A percentile compares a stretch with the other conserved stretches of the same genome.
Evolutionary conservation across 2,329 filamentous ascomycete species (phyloP).

Genomic region (Biscogniauxia marginata): DNA sequence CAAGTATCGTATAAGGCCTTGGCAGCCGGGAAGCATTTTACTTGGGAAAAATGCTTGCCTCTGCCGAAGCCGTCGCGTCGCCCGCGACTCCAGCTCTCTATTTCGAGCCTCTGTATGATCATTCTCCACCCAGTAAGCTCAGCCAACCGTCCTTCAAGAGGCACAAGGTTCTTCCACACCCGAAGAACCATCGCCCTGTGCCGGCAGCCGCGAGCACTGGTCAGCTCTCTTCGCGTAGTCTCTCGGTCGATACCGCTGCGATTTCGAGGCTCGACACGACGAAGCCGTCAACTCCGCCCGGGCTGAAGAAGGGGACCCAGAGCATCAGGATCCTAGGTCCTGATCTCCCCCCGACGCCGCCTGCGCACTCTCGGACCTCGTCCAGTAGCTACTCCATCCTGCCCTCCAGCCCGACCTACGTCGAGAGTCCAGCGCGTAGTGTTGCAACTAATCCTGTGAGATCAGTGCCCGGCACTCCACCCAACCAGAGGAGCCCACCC

Average conservation of each 20-base stretch:
- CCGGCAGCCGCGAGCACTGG: slow-evolving; percentile 7
- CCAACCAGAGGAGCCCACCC: slow-evolving; percentile 65
- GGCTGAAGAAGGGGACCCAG: slow-evolving; percentile 42
- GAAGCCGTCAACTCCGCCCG: slow-evolving; percentile 39
- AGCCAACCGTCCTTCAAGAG: slow-evolving; percentile 35
- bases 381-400: slow-evolving; percentile 49
- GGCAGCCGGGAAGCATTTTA: slow-evolving; percentile 11
- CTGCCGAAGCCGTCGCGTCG: slow-evolving; percentile 28
- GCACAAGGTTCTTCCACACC: slow-evolving; percentile 40
- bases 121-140: slow-evolving; percentile 23
- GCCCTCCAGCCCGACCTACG: slow-evolving; percentile 41
- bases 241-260: slow-evolving; percentile 31
- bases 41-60: slow-evolving; percentile 28
- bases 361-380: slow-evolving; percentile 57
- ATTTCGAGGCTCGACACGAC: slow-evolving; percentile 24
- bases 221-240: slow-evolving; percentile 23
- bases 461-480: slow-evolving; percentile 55
- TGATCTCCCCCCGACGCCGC: slow-evolving; percentile 61
- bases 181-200: slow-evolving; percentile 27
- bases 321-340: slow-evolving; percentile 41
- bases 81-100: slow-evolving; percentile 29
- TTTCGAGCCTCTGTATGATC: slow-evolving; percentile 29
- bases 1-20: slow-evolving; percentile 13
- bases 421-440: slow-evolving; percentile 39
- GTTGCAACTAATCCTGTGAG: slow-evolving; percentile 38